Conservation (phyloP, 495 filamentous ascomycete species). For the Neurospora terricola region DNA sequence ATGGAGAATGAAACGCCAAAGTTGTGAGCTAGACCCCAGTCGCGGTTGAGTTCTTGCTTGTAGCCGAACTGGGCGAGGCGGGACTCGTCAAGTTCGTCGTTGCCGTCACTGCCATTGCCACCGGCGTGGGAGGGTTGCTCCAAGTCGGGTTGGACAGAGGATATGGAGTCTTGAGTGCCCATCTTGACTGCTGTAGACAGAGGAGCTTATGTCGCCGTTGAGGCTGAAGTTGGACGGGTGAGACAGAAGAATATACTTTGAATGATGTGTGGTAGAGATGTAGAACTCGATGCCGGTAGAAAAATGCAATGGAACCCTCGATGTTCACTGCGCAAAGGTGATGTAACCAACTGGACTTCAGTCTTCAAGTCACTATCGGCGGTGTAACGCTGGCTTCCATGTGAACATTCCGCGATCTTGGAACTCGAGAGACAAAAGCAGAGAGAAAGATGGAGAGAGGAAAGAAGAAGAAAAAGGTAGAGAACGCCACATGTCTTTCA, state of each 20-base stretch:
- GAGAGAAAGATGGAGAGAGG: background rate
- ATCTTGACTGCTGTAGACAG: background rate
- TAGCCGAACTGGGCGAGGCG: conserved; percentile 50
- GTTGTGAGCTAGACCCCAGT: conserved; percentile 54
- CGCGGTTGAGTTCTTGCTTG: conserved; percentile 51
- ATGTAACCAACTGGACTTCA: background rate
- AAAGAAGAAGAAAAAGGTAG: background rate
- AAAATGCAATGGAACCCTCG: background rate
- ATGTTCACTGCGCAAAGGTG: background rate
- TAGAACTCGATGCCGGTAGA: background rate
- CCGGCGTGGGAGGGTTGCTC: conserved; percentile 13
- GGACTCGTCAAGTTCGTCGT: conserved; percentile 38
- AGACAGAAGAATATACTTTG: background rate
- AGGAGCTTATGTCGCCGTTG: too few species aligned
- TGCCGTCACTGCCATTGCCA: conserved; percentile 5
- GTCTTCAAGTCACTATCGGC: background rate
- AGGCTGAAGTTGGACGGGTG: too few species aligned
- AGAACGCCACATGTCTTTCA: background rate
- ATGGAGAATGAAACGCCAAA: conserved; percentile 60
- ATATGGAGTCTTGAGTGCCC: background rate
- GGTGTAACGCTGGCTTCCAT: background rate
- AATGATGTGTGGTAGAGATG: background rate
- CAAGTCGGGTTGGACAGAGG: conserved; percentile 6
- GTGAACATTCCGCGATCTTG: background rate
- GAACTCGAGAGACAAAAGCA: background rate